phyloP scores from a whole-genome alignment of 768 basidiomycete genomes.

The Ramaria rubella region DNA sequence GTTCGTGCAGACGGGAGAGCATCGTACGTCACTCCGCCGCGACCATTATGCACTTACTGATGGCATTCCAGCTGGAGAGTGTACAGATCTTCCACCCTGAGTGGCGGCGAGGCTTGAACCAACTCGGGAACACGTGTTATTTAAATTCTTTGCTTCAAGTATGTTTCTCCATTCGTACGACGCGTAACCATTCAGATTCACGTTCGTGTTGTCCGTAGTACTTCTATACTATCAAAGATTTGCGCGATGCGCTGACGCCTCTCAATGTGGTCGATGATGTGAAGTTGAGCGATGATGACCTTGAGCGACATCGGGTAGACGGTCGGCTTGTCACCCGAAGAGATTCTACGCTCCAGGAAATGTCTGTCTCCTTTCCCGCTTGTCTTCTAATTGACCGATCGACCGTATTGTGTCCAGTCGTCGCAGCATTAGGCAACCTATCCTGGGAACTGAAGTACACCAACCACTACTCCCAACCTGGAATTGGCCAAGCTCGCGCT shows the following conservation, averaged over 20 bases:
- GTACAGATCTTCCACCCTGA: constrained; percentile 47
- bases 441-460: constrained; percentile 68
- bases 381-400: constrained; percentile 7
- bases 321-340: constrained; percentile 74
- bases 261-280: constrained; percentile 53
- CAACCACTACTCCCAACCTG: constrained; percentile 73
- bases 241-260: constrained; percentile 66
- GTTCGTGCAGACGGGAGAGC: constrained; percentile 58
- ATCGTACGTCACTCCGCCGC: constrained; percentile 52
- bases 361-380: constrained; percentile 45
- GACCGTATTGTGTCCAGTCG: constrained; percentile 44
- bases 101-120: constrained; percentile 80
- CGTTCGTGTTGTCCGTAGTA: constrained; percentile 47
- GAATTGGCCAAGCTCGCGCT: constrained; percentile 89
- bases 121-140: constrained; percentile 86
- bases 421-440: constrained; percentile 68
- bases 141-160: constrained; percentile 75
- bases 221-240: constrained; percentile 91
- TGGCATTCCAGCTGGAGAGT: constrained; percentile 62
- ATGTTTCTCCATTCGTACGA: constrained; percentile 7
- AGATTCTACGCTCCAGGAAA: constrained; percentile 77
- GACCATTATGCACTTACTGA: not conserved
- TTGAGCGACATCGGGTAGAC: constrained; percentile 80
- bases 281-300: constrained; percentile 72
- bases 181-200: not conserved